phyloP scores from a whole-genome alignment of 768 basidiomycete genomes.

The Tricholoma matsutake region DNA sequence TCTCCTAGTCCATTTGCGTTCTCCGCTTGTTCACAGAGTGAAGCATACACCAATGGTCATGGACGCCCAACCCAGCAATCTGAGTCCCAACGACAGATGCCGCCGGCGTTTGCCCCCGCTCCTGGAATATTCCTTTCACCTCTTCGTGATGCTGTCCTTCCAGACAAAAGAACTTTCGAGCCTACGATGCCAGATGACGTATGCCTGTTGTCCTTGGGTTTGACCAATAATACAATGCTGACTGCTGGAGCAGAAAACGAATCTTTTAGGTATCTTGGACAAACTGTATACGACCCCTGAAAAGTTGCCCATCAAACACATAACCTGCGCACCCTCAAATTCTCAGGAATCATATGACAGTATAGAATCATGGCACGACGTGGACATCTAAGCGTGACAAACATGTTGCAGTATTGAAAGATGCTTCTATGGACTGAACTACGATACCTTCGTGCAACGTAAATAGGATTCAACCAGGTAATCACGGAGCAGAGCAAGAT shows the following conservation, averaged over 20 bases:
- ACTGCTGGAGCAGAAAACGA: constrained; percentile 1
- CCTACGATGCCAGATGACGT: not conserved
- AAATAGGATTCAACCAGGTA: not conserved
- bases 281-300: not conserved
- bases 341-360: constrained; percentile 33
- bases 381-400: not conserved
- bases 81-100: constrained; percentile 5
- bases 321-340: not conserved
- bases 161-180: not conserved
- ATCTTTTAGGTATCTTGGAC: not conserved
- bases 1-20: constrained; percentile 29
- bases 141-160: constrained; percentile 13
- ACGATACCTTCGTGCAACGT: not conserved
- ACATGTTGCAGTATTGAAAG: not conserved
- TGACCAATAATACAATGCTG: not conserved
- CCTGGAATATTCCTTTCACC: constrained; percentile 38
- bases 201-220: not conserved
- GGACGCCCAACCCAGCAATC: not conserved
- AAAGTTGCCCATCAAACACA: not conserved
- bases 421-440: not conserved
- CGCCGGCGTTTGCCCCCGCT: constrained; percentile 31
- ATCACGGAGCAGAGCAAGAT: not conserved
- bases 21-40: constrained; percentile 14
- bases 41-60: not conserved
- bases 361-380: constrained; percentile 37